Conservation (phyloP, 1,284 basidiomycete genomes). For the Ustanciosporium gigantosporum region DNA sequence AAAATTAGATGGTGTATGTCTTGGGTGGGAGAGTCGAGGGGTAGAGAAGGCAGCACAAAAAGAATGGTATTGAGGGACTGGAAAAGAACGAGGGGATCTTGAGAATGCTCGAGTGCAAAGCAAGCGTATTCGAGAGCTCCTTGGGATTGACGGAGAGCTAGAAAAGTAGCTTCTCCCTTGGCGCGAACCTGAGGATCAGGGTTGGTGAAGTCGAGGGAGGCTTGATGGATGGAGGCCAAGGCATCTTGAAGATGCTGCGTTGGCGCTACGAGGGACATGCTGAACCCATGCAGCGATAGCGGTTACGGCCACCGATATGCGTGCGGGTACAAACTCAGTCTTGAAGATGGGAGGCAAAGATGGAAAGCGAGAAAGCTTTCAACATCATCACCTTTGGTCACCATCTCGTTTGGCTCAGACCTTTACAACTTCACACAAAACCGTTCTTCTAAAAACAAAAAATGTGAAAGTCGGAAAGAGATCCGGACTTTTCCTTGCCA, state of each 20-base stretch:
- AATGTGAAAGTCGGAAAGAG: too few species aligned
- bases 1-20: conserved; percentile 17
- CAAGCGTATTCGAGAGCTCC: conserved; percentile 46
- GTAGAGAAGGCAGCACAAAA: conserved; percentile 30
- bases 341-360: too few species aligned
- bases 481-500: too few species aligned
- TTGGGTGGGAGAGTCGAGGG: conserved; percentile 13
- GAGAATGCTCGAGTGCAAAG: conserved; percentile 41
- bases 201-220: conserved; percentile 39
- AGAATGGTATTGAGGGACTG: conserved; percentile 41
- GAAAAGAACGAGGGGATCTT: conserved; percentile 45
- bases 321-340: too few species aligned
- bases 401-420: too few species aligned
- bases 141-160: conserved; percentile 39
- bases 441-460: too few species aligned
- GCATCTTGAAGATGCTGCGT: conserved; percentile 40
- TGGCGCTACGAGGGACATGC: conserved; percentile 33
- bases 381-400: too few species aligned
- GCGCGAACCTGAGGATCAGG: conserved; percentile 39
- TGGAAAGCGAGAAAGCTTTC: too few species aligned
- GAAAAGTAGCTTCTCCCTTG: conserved; percentile 46
- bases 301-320: too few species aligned
- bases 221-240: conserved; percentile 40
- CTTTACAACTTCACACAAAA: too few species aligned
- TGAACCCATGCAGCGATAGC: too few species aligned